phyloP scores from a whole-genome alignment of 139 green algal genomes.

The Chlorella sorokiniana region DNA sequence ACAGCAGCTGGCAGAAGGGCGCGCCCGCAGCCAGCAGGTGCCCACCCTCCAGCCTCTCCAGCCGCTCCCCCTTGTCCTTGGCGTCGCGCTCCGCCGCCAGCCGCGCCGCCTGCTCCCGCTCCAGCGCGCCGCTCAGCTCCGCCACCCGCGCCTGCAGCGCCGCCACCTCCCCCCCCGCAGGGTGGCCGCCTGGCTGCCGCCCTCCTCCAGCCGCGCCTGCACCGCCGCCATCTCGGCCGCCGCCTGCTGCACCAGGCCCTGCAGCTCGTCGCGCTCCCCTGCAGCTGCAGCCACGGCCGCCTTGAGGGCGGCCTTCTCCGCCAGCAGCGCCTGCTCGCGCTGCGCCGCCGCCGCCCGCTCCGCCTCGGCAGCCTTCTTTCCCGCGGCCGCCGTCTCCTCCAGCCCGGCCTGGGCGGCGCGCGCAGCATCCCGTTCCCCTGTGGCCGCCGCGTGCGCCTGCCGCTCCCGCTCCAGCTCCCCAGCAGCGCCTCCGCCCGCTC shows the following conservation, averaged over 20 bases:
- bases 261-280: constrained; percentile 45
- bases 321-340: constrained; percentile 33
- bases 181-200: constrained; percentile 10
- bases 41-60: constrained; percentile 42
- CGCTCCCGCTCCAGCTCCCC: constrained; percentile 42
- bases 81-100: constrained; percentile 25
- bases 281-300: constrained; percentile 41
- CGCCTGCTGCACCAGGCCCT: constrained; percentile 39
- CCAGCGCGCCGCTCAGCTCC: constrained; percentile 9
- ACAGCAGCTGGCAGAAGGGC: no score
- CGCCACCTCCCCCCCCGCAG: background rate
- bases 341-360: constrained; percentile 8
- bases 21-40: background rate
- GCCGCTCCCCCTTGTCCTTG: constrained; percentile 34
- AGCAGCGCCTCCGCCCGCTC: constrained; percentile 43
- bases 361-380: constrained; percentile 4
- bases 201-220: constrained; percentile 4
- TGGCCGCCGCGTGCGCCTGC: background rate
- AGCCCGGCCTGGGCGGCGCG: background rate
- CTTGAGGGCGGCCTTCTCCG: constrained; percentile 53
- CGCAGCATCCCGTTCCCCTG: constrained; percentile 1
- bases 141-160: background rate
- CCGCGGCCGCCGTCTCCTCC: background rate
- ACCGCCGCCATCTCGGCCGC: constrained; percentile 12
- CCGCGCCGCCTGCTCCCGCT: constrained; percentile 13